Percentiles rank a stretch among this genome's conserved stretches.
Evolutionary conservation across 2,329 filamentous ascomycete species (phyloP).

Genomic region (Lecanosticta acicola): DNA sequence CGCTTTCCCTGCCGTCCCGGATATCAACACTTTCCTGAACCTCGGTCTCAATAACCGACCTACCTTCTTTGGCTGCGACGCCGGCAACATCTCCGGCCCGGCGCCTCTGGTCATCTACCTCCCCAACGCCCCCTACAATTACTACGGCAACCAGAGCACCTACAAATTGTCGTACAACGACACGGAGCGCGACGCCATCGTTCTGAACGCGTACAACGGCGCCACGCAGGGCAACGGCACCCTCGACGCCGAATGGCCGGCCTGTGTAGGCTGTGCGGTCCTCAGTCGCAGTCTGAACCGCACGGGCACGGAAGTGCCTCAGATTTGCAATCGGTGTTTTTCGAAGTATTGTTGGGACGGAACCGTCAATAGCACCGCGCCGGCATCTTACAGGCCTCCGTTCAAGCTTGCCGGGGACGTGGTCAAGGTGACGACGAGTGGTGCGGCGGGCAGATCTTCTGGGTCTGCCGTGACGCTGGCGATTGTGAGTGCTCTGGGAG

Average conservation of each 20-base stretch:
- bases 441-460: slow-evolving; percentile 3
- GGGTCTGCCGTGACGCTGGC: slow-evolving; percentile 5
- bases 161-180: slow-evolving; percentile 62
- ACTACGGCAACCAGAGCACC: slow-evolving; percentile 72
- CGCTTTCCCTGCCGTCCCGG: slow-evolving; percentile 66
- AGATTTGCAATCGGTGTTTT: slow-evolving; percentile 72
- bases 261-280: slow-evolving; percentile 83
- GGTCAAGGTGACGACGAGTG: slow-evolving; percentile 14
- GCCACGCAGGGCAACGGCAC: slow-evolving; percentile 80
- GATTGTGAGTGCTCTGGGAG: slow-evolving; percentile 2
- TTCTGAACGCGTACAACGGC: slow-evolving; percentile 78
- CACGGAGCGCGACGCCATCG: slow-evolving; percentile 67
- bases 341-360: slow-evolving; percentile 88
- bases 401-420: slow-evolving; percentile 21
- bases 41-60: slow-evolving; percentile 67
- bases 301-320: slow-evolving; percentile 63
- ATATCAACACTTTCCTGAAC: slow-evolving; percentile 72
- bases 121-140: slow-evolving; percentile 62
- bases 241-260: slow-evolving; percentile 66
- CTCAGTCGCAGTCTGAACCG: slow-evolving; percentile 69
- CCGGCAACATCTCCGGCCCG: slow-evolving; percentile 54
- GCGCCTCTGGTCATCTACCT: slow-evolving; percentile 78
- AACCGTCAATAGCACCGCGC: slow-evolving; percentile 41
- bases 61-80: slow-evolving; percentile 70
- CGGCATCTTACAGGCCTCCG: slow-evolving; percentile 23